Evolutionary conservation across 768 basidiomycete species (phyloP), one percentile per base, ranked within the genome.

Genomic region (Suillus plorans): DNA sequence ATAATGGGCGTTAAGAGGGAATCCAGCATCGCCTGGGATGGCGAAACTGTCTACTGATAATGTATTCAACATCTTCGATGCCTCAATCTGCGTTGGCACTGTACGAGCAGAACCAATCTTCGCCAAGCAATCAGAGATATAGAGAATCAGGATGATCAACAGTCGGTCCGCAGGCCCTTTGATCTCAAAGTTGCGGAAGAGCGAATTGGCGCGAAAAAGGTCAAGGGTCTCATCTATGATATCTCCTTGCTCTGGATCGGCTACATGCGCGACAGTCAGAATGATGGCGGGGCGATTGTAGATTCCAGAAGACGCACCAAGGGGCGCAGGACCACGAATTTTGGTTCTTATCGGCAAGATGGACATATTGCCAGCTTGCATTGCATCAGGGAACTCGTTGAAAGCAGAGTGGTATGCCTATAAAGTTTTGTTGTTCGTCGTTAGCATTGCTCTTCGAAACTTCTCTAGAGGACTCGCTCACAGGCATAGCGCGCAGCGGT

Each of bases 151-250:
- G 76, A 99, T 87, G 82, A 99, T 99, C 73, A 99, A 85, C 47
- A 94, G 89, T 64, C 96, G 89, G 83, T 97, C 96, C 60, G 95
- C 95, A 62, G 94, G 93, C 20, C 95, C 96, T 76, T 98, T 97
- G 86, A 99, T 99, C 82, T 99, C 97, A 72, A 99, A 99, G 81
- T 99, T 99, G 73, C 97, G 91, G 81, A 99, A 99, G 66, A 99
- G 90, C 44, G 96, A 97, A 80, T 99, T 99, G 73, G 97, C 96
- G 63, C 97, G 92, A 81, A 99, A 99, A 66, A 99, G 88, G 79
- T 97, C 93, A 55, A 99, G 82, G 2, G 95, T 90, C 79, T 99
- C 97, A 78, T 98, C 96, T 69, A 99, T 85, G 70, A 99, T 95
- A 77, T 99, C 97, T 34, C 87, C 85, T 66, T 88, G 80, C 10